Evolutionary conservation across 352 stramenopile species (phyloP), one percentile per base, ranked within the genome.

Genomic region (Phytophthora citricola): DNA sequence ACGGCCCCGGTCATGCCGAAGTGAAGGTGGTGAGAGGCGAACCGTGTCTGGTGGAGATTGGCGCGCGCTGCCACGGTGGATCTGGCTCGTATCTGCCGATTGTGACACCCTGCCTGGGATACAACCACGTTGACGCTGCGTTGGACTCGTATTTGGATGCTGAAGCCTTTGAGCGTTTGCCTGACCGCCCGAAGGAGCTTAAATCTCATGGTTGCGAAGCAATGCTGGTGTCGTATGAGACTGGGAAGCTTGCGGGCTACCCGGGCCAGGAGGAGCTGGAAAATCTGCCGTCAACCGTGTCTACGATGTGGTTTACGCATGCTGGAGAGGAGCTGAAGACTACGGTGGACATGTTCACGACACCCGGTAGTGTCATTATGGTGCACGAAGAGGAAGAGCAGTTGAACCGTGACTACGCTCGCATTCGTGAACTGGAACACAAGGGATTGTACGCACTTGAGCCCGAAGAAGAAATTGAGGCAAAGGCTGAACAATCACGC

Each of bases 11-110:
- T 1, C 91, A 97, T 65, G 91, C 91, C 27, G 91, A 97, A 69
- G 83, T 97, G 53, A 97, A 94, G 71, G 83, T 92, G n/a, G 79
- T 90, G 17, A 67, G 81, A 39, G 73, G 73, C 11, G 81, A 92
- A 41, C 93, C 94, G 9, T 98, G 94, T 73, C 80, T 99, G 8
- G 92, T 99, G 6, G 95, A 98, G 81, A 97, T 98, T 63, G 97
- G 97, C 36, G 87, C 94, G 50, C 90, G 97, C 45, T 98, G 93
- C 63, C 97, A 98, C 73, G 97, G 97, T 39, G 97, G 93, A 43
- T 94, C 98, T 73, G 97, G 93, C 51, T 97, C 88, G 44, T 98
- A 97, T 78, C 50, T 94, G 32, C 88, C 92, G 0, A 93, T 98
- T 47, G 90, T 94, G 8, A 82, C 79, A 48, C 86, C 80, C 32